These are phyloP conservation scores for Bipolaris zeicola DNA, from an alignment of 2,329 filamentous ascomycete genomes.

Conservation along the genomic window DNA sequence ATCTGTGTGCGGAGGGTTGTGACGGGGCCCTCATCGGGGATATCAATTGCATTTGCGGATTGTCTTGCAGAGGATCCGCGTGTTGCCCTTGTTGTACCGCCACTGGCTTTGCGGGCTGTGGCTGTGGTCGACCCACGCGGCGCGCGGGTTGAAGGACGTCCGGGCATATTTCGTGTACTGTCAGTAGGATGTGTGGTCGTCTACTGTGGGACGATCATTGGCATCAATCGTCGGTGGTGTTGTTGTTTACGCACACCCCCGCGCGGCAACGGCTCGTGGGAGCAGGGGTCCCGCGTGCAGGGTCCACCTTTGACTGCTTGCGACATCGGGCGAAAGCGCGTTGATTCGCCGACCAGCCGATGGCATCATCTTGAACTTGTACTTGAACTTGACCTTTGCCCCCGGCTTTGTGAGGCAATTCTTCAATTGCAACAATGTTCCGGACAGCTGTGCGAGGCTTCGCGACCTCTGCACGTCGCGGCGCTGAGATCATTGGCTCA, in stretches of 20 bases:
- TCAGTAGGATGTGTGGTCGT: constrained; percentile 16
- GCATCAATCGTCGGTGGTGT: constrained; percentile 12
- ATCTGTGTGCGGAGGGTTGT: constrained; percentile 76
- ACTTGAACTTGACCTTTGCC: constrained; percentile 1
- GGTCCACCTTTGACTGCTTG: constrained; percentile 12
- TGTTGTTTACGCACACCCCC: constrained; percentile 21
- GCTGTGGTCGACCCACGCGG: constrained; percentile 46
- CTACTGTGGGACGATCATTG: constrained; percentile 16
- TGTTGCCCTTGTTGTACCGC: constrained; percentile 51
- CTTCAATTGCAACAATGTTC: constrained; percentile 61
- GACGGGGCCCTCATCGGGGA: constrained; percentile 74
- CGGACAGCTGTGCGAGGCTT: constrained; percentile 71
- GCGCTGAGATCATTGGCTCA: constrained; percentile 53
- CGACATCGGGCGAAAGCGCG: constrained; percentile 31
- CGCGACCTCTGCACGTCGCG: constrained; percentile 65
- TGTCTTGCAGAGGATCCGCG: constrained; percentile 52
- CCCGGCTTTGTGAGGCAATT: constrained; percentile 3
- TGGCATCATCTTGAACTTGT: constrained; percentile 16
- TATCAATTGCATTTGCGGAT: constrained; percentile 48
- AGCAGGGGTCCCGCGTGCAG: constrained; percentile 13
- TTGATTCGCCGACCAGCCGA: constrained; percentile 25
- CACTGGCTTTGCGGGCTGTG: constrained; percentile 46
- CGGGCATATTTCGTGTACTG: constrained; percentile 50
- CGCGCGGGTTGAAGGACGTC: constrained; percentile 52
- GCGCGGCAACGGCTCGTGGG: constrained; percentile 11